Base-by-base conservation (phyloP, 1,139 yeast species). In the Diutina siamensis region DNA sequence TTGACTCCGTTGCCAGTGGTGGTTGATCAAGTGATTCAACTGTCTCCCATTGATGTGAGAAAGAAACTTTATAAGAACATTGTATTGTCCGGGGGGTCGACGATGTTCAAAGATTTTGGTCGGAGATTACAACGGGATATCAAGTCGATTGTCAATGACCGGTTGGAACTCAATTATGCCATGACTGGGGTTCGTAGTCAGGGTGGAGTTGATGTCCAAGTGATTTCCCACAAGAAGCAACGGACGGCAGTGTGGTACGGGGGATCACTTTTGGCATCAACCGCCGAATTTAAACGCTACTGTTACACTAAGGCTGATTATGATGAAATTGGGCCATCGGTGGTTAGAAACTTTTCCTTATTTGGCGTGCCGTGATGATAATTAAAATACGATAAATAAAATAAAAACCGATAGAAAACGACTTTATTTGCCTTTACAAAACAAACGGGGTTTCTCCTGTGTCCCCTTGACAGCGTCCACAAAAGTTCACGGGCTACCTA, bases 231-330 rank as follows among this genome's bases (percentile, higher is more conserved):
- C 68, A 88, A 92, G 71, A 85, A 94, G 67, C 99, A 94, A 70
- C 78, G 96, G 61, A 87, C 92, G 59, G 99, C 99, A 8, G 99
- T 94, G 49, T 94, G 98, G 98, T 94, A 89, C 62, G 99, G 99
- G 55, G 99, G 98, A 52, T 85, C 96, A 19, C 71, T 94, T 55
- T 75, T 94, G 60, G 97, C 99, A 1, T 97, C 89, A 67, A 94
- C 99, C 18, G 80, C 95, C 15, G 98, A 92, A 65, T 92, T 92
- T 69, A 87, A 84, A 67, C 81, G 95, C 62, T 88, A 88, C 67
- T 92, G 98, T 63, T 94, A 89, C 71, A 89, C 98, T 44, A 94
- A 92, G 71, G 83, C 83, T 61, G 98, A 92, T 61, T 94, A 94
- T 64, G 98, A 92, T 58, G 99, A 94, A 67, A 83, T 83, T 60